Percentiles rank a stretch among this genome's conserved stretches.
Evolutionary conservation across 495 filamentous ascomycete species (phyloP).

Genomic region (Haplographium delicatum): DNA sequence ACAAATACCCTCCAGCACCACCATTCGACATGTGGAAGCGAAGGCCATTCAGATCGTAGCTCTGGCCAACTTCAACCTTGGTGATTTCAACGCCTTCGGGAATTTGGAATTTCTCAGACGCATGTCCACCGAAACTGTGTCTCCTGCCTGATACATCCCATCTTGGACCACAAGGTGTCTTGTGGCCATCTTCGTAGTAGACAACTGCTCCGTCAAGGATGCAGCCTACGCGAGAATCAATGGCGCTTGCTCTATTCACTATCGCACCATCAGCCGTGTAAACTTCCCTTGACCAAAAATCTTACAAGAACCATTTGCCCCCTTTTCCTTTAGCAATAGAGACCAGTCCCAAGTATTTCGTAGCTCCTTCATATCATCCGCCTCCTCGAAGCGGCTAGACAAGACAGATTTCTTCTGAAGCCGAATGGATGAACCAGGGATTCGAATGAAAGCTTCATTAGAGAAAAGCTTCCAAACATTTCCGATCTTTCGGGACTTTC

Average conservation of each 20-base stretch:
- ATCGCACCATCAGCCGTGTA: no score
- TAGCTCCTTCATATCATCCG: background rate
- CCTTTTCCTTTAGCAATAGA: slow-evolving; percentile 29
- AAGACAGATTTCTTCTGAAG: slow-evolving; percentile 23
- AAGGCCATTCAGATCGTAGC: slow-evolving; percentile 29
- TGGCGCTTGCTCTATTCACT: slow-evolving; percentile 25
- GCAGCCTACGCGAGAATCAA: slow-evolving; percentile 35
- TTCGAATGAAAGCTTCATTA: slow-evolving; percentile 11
- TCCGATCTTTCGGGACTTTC: slow-evolving; percentile 9
- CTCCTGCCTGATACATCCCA: background rate
- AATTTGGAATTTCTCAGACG: slow-evolving; percentile 27
- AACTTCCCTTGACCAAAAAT: no score
- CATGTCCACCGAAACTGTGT: slow-evolving; percentile 30
- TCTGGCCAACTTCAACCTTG: slow-evolving; percentile 27
- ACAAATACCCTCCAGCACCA: slow-evolving; percentile 28
- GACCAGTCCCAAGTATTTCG: slow-evolving; percentile 14
- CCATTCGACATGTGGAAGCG: slow-evolving; percentile 35
- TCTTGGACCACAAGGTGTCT: slow-evolving; percentile 31
- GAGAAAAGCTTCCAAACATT: slow-evolving; percentile 27
- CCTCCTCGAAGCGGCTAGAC: background rate
- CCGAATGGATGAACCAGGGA: slow-evolving; percentile 24
- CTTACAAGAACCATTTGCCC: slow-evolving; percentile 26
- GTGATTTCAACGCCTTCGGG: slow-evolving; percentile 27
- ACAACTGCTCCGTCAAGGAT: slow-evolving; percentile 35
- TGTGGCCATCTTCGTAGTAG: slow-evolving; percentile 31